Base-by-base conservation (phyloP, 148 eudicot species). In the Rhododendron vialii region DNA sequence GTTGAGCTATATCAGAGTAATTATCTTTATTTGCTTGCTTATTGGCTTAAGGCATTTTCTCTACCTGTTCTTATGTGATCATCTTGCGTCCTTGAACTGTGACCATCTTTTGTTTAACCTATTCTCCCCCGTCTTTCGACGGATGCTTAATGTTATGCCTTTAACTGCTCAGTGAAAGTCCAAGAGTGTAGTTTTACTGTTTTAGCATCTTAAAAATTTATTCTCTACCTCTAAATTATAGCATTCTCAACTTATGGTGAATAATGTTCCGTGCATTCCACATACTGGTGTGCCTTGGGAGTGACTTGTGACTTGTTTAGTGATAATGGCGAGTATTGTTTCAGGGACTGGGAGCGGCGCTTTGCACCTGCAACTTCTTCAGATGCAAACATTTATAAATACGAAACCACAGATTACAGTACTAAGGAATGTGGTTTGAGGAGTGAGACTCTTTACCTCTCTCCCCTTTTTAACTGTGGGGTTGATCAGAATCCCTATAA, bases 291-390 rank as follows among this genome's bases (percentile, higher is more conserved):
- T 26, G 47, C 33, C 4, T 3, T 61, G 51, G 9, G 65, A 22
- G 51, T 61, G 33, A 38, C 35, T 82, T 10, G 69, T 80, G 71
- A 41, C 73, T 12, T 57, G 82, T 15, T 83, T 73, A 84, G 77
- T 61, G 77, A 51, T 84, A 53, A 84, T 78, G 51, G 17, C 41
- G 69, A 78, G 76, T 79, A 53, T 50, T 2, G 35, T 80, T 90
- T 45, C 91, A 92, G 92, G 86, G 91, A 87, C 87, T 93, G 94
- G 90, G 90, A 86, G 65, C 82, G 65, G 80, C 86, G 74, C 84
- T 89, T 76, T 85, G 89, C 87, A 76, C 88, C 80, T 15, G 89
- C 89, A 47, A 82, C 78, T 51, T 87, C 90, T 89, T 82, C 88
- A 5, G 76, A 84, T 81, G 82, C 85, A 13, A 88, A 87, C 47